phyloP scores from a whole-genome alignment of 768 basidiomycete genomes.

The Agaricus sinodeliciosus region DNA sequence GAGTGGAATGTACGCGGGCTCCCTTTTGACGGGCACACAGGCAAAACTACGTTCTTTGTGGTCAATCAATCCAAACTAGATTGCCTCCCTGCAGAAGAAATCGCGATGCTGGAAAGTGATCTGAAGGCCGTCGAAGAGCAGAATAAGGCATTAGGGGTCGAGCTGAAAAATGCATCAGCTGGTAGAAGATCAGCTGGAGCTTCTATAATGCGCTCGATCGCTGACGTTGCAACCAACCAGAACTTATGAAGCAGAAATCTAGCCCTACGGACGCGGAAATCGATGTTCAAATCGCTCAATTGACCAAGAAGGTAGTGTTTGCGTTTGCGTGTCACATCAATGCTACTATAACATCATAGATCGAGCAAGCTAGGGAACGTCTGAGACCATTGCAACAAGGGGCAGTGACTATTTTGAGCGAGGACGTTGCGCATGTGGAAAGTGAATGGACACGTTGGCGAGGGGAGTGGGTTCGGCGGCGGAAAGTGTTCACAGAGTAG shows the following conservation, averaged over 20 bases:
- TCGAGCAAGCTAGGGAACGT: slow-evolving; percentile 38
- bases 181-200: slow-evolving; percentile 33
- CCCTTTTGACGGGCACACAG: slow-evolving; percentile 29
- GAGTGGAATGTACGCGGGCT: slow-evolving; percentile 8
- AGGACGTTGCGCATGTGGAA: slow-evolving; percentile 65
- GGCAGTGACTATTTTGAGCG: slow-evolving; percentile 58
- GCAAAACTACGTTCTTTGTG: slow-evolving; percentile 84
- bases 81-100: slow-evolving; percentile 53
- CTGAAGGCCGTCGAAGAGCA: slow-evolving; percentile 50
- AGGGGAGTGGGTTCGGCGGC: slow-evolving; percentile 71
- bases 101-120: slow-evolving; percentile 56
- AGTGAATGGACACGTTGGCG: slow-evolving; percentile 76
- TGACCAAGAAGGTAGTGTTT: slow-evolving; percentile 46
- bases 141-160: slow-evolving; percentile 43
- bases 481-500: slow-evolving; percentile 71
- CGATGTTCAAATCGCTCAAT: slow-evolving; percentile 41
- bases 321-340: slow-evolving; percentile 4
- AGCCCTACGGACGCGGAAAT: slow-evolving; percentile 70
- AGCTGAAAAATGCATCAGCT: slow-evolving; percentile 42
- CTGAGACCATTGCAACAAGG: slow-evolving; percentile 65
- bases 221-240: slow-evolving; percentile 30
- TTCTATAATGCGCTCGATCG: slow-evolving; percentile 11
- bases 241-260: slow-evolving; percentile 54
- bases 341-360: slow-evolving; percentile 28
- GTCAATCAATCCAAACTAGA: slow-evolving; percentile 72